Evolutionary conservation across 352 stramenopile species (phyloP).

Genomic region (Achlya hypogyna): DNA sequence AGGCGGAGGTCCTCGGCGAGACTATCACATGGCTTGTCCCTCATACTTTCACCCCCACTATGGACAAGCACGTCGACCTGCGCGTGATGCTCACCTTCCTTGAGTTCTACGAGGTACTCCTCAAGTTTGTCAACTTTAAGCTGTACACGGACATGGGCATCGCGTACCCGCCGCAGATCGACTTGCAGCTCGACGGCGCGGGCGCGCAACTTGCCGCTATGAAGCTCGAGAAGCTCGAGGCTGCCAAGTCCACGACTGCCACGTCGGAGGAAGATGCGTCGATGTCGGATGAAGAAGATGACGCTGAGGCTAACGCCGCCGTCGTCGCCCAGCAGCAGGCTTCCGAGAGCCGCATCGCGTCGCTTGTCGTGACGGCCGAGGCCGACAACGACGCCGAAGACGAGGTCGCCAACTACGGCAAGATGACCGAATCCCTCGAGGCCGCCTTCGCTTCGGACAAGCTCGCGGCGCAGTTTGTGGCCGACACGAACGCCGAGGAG

Average conservation of each 20-base stretch:
- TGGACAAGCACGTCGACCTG: conserved; percentile 97
- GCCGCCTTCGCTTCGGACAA: conserved; percentile 74
- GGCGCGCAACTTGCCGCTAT: conserved; percentile 60
- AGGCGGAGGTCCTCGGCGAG: conserved; percentile 89
- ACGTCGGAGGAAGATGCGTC: conserved; percentile 23
- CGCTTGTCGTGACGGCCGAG: conserved; percentile 36
- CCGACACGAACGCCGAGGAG: conserved; percentile 70
- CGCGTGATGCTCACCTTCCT: conserved; percentile 99
- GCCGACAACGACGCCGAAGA: conserved; percentile 67
- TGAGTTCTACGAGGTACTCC: conserved; percentile 98
- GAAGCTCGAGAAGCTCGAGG: conserved; percentile 47
- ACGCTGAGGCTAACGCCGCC: conserved; percentile 23
- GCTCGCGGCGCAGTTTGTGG: conserved; percentile 67
- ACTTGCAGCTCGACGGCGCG: conserved; percentile 69
- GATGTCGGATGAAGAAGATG: conserved; percentile 23
- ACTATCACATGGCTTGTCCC: conserved; percentile 97
- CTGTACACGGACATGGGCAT: conserved; percentile 94
- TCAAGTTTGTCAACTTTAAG: conserved; percentile 98
- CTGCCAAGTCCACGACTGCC: neutral
- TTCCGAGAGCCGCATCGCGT: conserved; percentile 81
- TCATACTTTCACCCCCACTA: conserved; percentile 96
- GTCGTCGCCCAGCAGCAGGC: conserved; percentile 79
- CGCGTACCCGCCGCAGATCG: conserved; percentile 90
- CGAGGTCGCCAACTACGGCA: conserved; percentile 54
- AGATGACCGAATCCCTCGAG: conserved; percentile 88